Base-by-base conservation (phyloP, 2,329 filamentous ascomycete species). In the Ophiostoma ulmi region DNA sequence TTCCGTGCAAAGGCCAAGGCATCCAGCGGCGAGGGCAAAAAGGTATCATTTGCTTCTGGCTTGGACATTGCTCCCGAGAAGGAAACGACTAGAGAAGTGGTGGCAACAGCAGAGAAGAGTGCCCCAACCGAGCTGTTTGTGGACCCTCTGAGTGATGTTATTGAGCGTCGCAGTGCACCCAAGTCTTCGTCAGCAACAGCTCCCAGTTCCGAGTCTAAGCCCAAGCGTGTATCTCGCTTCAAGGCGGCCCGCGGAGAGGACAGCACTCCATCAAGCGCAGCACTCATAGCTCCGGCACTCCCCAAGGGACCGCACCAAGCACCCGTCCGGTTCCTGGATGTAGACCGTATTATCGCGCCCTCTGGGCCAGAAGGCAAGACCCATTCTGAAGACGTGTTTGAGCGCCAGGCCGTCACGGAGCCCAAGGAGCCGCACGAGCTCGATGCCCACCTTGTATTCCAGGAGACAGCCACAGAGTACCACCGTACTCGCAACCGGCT, bases 391-490 rank as follows among this genome's bases (percentile, higher is more conserved):
- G 85, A 79, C 2, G 76, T 91, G 20, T 78, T 89, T 31, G 88
- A 90, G 77, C 84, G 85, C 58, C 80, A 84, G 63, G 77, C 80
- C 10, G 76, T 79, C 2, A 70, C 75, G 1, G 74, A 74, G 36
- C 74, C 77, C 8, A 76, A 73, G 61, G 79, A 80, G 72, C 87
- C 87, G 0, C 87, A 91, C 74, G 89, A 91, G 74, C 83, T 94
- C 55, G 91, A 97, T 75, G 87, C 91, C 5, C 84, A 88, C 26
- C 81, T 94, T 39, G 83, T 94, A 68, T 86, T 91, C 69, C 88
- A 91, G 73, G 91, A 97, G 78, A 88, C 97, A 17, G 90, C 91
- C 8, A 87, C 88, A 52, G 91, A 96, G 77, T 97, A 97, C 79
- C 91, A 97, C 78, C 88, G 87, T 64, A 84, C 92, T 78, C 90